These are phyloP conservation scores for Penicillium expansum DNA, from an alignment of 2,329 filamentous ascomycete species.

Conservation along the genomic window DNA sequence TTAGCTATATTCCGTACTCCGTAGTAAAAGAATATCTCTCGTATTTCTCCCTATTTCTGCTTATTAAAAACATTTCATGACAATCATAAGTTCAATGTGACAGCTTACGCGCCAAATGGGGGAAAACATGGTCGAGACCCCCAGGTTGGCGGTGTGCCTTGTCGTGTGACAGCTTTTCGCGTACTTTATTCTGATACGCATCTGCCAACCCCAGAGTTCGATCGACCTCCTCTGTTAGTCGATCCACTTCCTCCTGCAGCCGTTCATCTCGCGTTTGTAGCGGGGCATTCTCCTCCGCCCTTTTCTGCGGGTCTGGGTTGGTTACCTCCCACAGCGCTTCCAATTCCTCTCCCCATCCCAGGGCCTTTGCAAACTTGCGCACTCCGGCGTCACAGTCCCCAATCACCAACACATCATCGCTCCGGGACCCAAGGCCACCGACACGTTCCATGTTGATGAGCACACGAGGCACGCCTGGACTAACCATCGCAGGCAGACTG, in stretches of 20 bases:
- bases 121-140: conserved; percentile 38
- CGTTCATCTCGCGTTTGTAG: conserved; percentile 53
- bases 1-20: too few relatives aligned
- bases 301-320: conserved; percentile 60
- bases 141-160: conserved; percentile 13
- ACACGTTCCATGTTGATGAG: conserved; percentile 86
- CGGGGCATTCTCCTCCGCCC: conserved; percentile 40
- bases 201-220: conserved; percentile 51
- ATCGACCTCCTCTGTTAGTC: conserved; percentile 58
- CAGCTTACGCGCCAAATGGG: conserved; percentile 31
- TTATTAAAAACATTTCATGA: conserved; percentile 1
- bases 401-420: conserved; percentile 81
- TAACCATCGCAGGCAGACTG: conserved; percentile 65
- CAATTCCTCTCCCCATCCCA: conserved; percentile 84
- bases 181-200: conserved; percentile 44
- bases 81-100: conserved; percentile 6
- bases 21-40: neutral
- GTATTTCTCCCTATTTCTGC: neutral
- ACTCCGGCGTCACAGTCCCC: conserved; percentile 83
- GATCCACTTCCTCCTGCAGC: conserved; percentile 57
- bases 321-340: conserved; percentile 70
- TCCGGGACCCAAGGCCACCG: conserved; percentile 69
- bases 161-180: conserved; percentile 27
- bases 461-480: conserved; percentile 66
- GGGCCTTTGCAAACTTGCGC: conserved; percentile 69